A percentile compares a stretch with the other conserved stretches of the same genome.
These are phyloP conservation scores for Talaromyces ruber DNA, from an alignment of 495 filamentous ascomycete species.

Conservation along the genomic window DNA sequence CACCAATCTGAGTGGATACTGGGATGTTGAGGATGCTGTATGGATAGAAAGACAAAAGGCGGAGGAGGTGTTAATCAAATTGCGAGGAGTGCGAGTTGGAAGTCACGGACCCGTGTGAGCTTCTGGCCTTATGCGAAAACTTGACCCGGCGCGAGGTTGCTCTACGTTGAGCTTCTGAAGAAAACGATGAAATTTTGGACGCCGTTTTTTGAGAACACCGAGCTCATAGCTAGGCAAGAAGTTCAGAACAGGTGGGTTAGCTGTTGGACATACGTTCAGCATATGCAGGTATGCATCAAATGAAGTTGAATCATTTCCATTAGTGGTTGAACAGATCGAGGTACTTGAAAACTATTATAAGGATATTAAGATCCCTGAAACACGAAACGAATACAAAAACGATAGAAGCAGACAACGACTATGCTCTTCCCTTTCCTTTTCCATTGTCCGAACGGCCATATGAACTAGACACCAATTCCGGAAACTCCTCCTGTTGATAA, in stretches of 20 bases:
- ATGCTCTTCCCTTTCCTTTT: slow-evolving; percentile 37
- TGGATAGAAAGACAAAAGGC: no score
- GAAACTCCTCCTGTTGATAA: slow-evolving; percentile 47
- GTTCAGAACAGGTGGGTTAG: no score
- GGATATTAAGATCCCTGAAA: not conserved
- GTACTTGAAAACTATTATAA: not conserved
- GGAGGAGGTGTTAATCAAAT: not conserved
- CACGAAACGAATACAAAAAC: not conserved
- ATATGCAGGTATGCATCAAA: not conserved
- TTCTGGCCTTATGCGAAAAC: no score
- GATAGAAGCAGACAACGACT: slow-evolving; percentile 16
- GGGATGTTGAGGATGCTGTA: no score
- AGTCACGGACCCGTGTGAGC: not conserved
- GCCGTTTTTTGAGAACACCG: not conserved
- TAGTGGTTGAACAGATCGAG: not conserved
- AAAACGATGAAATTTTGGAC: not conserved
- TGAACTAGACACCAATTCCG: slow-evolving; percentile 38
- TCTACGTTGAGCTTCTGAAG: not conserved
- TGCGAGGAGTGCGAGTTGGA: not conserved
- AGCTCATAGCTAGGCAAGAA: not conserved
- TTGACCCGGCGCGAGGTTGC: not conserved
- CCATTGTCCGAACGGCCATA: slow-evolving; percentile 18
- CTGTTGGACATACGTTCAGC: not conserved
- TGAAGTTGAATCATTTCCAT: not conserved
- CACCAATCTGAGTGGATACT: no score